Base-by-base conservation (phyloP, 2,329 filamentous ascomycete genomes). In the Aspergillus neoniger region DNA sequence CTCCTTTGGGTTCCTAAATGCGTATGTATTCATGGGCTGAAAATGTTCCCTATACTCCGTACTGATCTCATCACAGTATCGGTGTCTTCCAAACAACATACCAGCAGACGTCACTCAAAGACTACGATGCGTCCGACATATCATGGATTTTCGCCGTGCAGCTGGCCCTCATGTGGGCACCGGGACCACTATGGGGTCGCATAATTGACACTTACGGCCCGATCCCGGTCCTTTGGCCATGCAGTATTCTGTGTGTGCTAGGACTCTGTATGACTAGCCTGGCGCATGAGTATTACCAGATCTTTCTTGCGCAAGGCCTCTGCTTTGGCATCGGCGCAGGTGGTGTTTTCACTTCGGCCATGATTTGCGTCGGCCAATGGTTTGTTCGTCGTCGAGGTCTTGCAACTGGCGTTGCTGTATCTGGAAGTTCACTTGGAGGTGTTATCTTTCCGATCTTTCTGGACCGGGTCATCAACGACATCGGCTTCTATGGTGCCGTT, bases 41-140 rank as follows among this genome's bases (percentile, higher is more conserved):
- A 36, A 5, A 2, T 15, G 14, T 28, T 2, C 2, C 23, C 25
- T 2, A 4, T 30, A 12, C 23, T 28, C 12, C 12, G 7, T 49
- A 50, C 15, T 50, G 15, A 50, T n/a, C 15, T 30, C 4, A 15
- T 36, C 38, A 10, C 30, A 69, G 67, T 30, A 73, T 81, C 15
- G 79, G 78, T 48, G 72, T 81, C 23, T 81, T 80, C 60, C 79
- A 81, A 58, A 73, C 70, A 19, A 80, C 79, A 67, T 82, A 82
- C 63, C 69, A 79, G 59, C 70, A 69, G 8, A 70, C 80, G 44
- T 75, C 77, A 48, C 72, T 82, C 3, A 65, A 60, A n/a, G 60
- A 74, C 7, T 76, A 79, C 55, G 72, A 74, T 1, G 66, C 78
- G 0, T 77, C 73, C 9, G 76, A 75, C 7, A 73, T 82, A 6